Base-by-base conservation (phyloP, 441 rosid species). In the Kokia cookei region DNA sequence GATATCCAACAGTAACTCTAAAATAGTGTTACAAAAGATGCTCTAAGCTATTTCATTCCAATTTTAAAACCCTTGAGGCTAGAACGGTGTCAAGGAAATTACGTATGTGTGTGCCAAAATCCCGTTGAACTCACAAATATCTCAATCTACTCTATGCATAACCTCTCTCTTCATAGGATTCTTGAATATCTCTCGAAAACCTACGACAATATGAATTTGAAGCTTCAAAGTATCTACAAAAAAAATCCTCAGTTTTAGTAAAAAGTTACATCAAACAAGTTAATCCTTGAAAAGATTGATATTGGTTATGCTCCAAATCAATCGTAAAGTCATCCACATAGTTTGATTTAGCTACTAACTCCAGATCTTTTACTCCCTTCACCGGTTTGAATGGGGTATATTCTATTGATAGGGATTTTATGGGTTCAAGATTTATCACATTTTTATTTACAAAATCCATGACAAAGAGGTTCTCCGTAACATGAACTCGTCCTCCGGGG, bases 91-190 rank as follows among this genome's bases (percentile, higher is more conserved):
- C 97, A 83, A 96, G 93, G 84, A 96, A 78, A 81, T 96, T 91
- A 88, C 97, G 92, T 19, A 93, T 54, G 70, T 96, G 93, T 85
- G 93, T 96, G 82, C 99, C 97, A 53, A 96, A 96, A 80, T 93
- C 98, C 75, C 88, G 83, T 79, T 96, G 97, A 81, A 96, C 97
- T 98, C 99, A 96, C 26, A 90, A 26, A 93, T 82, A 86, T 92
- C 99, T 24, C 89, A 86, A 82, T 96, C 97, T 73, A 97, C 97
- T 85, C 98, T 97, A 88, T 93, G 99, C 97, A 96, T 73, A 83
- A 93, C 98, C 94, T 93, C 91, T 87, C 79, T 95, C 90, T 90
- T 95, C 73, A 84, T 61, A 69, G 97, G 95, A 82, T 93, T 98
- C 86, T 89, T 91, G 83, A 95, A 93, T 77, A 88, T 72, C 73